Evolutionary conservation across 768 basidiomycete genomes (phyloP).

Genomic region (Pleurotus salmoneostramineus): DNA sequence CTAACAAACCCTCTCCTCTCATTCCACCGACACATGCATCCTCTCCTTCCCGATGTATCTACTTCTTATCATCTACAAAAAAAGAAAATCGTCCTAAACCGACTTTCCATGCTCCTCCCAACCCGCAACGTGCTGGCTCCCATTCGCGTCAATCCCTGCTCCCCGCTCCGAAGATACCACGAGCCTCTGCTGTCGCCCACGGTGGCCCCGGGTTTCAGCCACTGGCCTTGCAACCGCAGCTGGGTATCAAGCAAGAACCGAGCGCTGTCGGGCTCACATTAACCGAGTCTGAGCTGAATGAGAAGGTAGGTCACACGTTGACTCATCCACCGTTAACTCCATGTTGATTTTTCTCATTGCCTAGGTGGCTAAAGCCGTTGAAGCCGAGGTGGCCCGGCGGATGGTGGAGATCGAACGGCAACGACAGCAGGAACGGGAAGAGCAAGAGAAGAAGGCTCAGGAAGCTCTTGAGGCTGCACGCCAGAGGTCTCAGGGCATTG

Average conservation of each 20-base stretch:
- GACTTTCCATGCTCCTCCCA: slow-evolving; percentile 22
- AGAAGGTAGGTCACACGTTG: slow-evolving; percentile 43
- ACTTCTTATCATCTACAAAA: slow-evolving; percentile 23
- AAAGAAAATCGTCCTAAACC: slow-evolving; percentile 27
- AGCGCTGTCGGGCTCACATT: slow-evolving; percentile 35
- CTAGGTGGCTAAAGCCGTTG: slow-evolving; percentile 72
- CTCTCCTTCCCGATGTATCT: slow-evolving; percentile 39
- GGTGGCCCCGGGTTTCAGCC: slow-evolving; percentile 30
- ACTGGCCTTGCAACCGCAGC: slow-evolving; percentile 25
- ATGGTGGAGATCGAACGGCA: slow-evolving; percentile 47
- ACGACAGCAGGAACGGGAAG: slow-evolving; percentile 32
- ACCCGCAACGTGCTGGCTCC: slow-evolving; percentile 9
- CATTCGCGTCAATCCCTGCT: slow-evolving; percentile 28
- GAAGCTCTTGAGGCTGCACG: slow-evolving; percentile 24
- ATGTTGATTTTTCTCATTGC: slow-evolving; percentile 4
- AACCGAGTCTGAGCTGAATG: slow-evolving; percentile 72
- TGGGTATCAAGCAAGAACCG: slow-evolving; percentile 23
- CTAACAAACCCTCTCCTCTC: slow-evolving; percentile 1
- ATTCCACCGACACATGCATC: slow-evolving; percentile 27
- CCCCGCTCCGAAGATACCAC: slow-evolving; percentile 31
- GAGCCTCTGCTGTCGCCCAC: slow-evolving; percentile 28
- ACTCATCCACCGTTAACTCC: background rate
- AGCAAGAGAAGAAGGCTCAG: slow-evolving; percentile 33
- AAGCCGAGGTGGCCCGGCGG: slow-evolving; percentile 67
- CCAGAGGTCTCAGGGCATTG: background rate